These are phyloP conservation scores for Xylaria telfairii DNA, from an alignment of 495 filamentous ascomycete genomes.

Conservation along the genomic window DNA sequence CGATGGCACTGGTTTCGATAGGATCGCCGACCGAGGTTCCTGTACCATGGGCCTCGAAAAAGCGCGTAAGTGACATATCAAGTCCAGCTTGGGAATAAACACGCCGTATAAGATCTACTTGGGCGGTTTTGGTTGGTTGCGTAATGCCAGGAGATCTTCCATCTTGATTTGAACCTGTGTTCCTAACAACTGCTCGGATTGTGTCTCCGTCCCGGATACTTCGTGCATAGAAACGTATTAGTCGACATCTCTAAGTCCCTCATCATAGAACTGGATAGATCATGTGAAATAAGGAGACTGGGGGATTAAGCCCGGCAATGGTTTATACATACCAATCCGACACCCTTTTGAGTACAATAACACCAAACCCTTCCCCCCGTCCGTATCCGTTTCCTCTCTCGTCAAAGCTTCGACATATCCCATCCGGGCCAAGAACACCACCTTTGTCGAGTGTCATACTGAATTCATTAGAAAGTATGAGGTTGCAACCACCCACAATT, in stretches of 20 bases:
- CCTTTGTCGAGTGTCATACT: conserved; percentile 20
- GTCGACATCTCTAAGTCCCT: no score
- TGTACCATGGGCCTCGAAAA: conserved; percentile 49
- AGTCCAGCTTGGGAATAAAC: conserved; percentile 53
- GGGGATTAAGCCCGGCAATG: no score
- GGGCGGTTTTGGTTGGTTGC: conserved; percentile 51
- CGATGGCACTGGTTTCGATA: conserved; percentile 54
- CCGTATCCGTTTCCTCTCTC: conserved; percentile 62
- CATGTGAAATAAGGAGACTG: no score
- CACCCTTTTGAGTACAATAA: conserved; percentile 59
- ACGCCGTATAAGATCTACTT: conserved; percentile 51
- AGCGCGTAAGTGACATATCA: conserved; percentile 46
- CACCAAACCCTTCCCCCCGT: conserved; percentile 63
- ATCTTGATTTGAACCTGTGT: conserved; percentile 56
- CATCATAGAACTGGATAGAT: no score
- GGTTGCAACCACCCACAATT: conserved; percentile 28
- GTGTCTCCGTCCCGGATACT: conserved; percentile 48
- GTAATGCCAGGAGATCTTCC: conserved; percentile 56
- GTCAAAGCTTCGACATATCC: conserved; percentile 60
- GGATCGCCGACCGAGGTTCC: conserved; percentile 62
- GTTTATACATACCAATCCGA: conserved; percentile 38
- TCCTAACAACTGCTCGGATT: conserved; percentile 63
- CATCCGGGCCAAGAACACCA: conserved; percentile 31
- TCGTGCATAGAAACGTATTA: no score
- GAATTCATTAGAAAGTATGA: conserved; percentile 22